phyloP scores from a whole-genome alignment of 331 rosid species.

The Saraca asoca region DNA sequence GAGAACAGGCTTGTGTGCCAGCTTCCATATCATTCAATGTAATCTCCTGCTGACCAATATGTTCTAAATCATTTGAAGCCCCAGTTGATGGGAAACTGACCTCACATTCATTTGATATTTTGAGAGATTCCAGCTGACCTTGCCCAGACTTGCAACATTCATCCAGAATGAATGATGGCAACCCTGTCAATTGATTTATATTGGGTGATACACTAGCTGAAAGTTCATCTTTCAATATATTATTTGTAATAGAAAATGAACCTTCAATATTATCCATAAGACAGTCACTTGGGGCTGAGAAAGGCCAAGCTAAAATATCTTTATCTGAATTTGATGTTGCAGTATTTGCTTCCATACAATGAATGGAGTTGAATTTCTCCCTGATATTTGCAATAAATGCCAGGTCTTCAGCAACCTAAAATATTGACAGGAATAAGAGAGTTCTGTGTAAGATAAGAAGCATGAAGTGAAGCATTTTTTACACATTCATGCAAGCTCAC shows the following conservation, averaged over 20 bases:
- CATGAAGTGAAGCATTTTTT: slow-evolving; percentile 9
- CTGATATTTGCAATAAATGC: slow-evolving; percentile 52
- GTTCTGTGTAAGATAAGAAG: slow-evolving; percentile 35
- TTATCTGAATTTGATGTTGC: slow-evolving; percentile 29
- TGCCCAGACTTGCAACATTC: slow-evolving; percentile 27
- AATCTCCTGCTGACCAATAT: slow-evolving; percentile 37
- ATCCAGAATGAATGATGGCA: slow-evolving; percentile 40
- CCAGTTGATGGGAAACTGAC: slow-evolving; percentile 33
- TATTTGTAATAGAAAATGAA: slow-evolving; percentile 36
- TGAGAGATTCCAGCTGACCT: slow-evolving; percentile 27
- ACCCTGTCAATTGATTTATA: slow-evolving; percentile 28
- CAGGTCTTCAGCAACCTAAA: slow-evolving; percentile 80
- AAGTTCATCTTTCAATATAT: slow-evolving; percentile 41
- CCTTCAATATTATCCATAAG: slow-evolving; percentile 44
- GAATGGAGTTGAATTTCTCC: slow-evolving; percentile 54
- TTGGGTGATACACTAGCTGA: slow-evolving; percentile 32
- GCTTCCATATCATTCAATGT: slow-evolving; percentile 32
- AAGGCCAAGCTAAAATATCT: slow-evolving; percentile 40
- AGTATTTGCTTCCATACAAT: slow-evolving; percentile 32
- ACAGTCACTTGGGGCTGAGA: slow-evolving; percentile 38
- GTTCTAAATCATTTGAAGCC: slow-evolving; percentile 33
- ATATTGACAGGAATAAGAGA: slow-evolving; percentile 36
- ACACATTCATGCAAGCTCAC: neutral
- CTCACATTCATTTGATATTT: slow-evolving; percentile 34
- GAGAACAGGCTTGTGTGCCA: slow-evolving; percentile 40